Base-by-base conservation (phyloP, 202 grass and related monocot species). In the Eragrostis tef region DNA sequence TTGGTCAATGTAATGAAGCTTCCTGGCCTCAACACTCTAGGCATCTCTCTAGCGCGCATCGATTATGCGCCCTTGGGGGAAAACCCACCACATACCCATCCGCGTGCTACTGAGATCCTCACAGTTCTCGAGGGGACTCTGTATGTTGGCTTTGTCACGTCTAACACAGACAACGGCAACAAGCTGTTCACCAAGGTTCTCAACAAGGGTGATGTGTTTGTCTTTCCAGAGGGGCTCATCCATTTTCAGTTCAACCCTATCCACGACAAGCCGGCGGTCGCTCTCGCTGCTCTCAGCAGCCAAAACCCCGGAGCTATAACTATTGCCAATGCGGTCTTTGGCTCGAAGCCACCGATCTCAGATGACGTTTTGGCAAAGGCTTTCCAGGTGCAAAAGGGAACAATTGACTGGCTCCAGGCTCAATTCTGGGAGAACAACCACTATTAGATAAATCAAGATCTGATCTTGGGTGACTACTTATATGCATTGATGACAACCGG, bases 211-310 rank as follows among this genome's bases (percentile, higher is more conserved):
- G 84, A 90, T 0, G 66, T 85, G 0, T 93, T 88, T 4, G 87
- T 93, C 9, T 90, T 93, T 31, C 87, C 91, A 0, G 0, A 53
- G 8, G 91, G 87, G 0, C 69, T 92, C 27, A 68, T 85, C 63
- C 90, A 92, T 22, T 89, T 92, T 15, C 88, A 90, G 3, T 90
- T 84, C 85, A 90, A 90, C 50, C 64, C 66, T 0, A 2, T 25
- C 22, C 5, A 73, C 0, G 0, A 84, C 21, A 39, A 70, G 14
- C 39, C 79, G 9, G 77, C 77, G 0, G 65, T 87, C 2, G 85
- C 84, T 5, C n/a, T 91, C 5, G 81, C 81, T 0, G 71, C 81
- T 0, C 66, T 87, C 7, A 91, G 81, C 2, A 87, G 89, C 64
- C 85, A 91, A 27, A 88, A 91, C 41, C 89, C 89, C 0, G 73